Evolutionary conservation across 2,329 filamentous ascomycete genomes (phyloP).

Genomic region (Rutstroemia sp.): DNA sequence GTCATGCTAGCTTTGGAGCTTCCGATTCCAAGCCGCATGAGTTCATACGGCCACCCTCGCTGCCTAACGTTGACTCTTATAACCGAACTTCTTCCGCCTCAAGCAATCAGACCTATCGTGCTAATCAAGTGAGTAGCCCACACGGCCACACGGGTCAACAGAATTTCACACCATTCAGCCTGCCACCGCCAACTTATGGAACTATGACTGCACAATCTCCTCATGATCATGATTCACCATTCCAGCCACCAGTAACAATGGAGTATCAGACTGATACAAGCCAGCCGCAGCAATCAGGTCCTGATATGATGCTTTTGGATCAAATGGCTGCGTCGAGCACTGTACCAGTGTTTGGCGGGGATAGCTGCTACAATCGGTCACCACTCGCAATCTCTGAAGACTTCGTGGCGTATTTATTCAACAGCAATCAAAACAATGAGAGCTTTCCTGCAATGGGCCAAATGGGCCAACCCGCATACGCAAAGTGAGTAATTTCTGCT

Average conservation of each 20-base stretch:
- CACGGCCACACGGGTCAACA: constrained; percentile 49
- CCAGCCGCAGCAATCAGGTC: constrained; percentile 29
- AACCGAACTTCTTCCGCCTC: constrained; percentile 46
- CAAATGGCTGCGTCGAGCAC: constrained; percentile 58
- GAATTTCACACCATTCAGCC: constrained; percentile 54
- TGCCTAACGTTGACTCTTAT: constrained; percentile 42
- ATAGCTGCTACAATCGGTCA: constrained; percentile 69
- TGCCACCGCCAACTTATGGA: constrained; percentile 53
- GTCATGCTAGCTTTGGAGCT: constrained; percentile 28
- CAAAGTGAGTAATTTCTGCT: constrained; percentile 37
- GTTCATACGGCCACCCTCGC: constrained; percentile 39
- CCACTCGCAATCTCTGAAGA: constrained; percentile 83
- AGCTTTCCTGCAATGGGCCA: constrained; percentile 45
- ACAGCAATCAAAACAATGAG: constrained; percentile 53
- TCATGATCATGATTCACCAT: constrained; percentile 24
- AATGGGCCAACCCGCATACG: constrained; percentile 40
- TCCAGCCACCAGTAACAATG: constrained; percentile 23
- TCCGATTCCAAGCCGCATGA: constrained; percentile 28
- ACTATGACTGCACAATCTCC: constrained; percentile 31
- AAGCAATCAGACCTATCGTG: constrained; percentile 35
- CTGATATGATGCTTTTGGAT: constrained; percentile 53
- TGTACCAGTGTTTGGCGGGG: constrained; percentile 81
- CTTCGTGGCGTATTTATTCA: constrained; percentile 75
- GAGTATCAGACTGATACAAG: constrained; percentile 28
- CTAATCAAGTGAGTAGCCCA: constrained; percentile 38